Percentiles rank a stretch among this genome's conserved stretches.
phyloP scores from a whole-genome alignment of 305 asterid genomes.

The Coffea humblotiana region DNA sequence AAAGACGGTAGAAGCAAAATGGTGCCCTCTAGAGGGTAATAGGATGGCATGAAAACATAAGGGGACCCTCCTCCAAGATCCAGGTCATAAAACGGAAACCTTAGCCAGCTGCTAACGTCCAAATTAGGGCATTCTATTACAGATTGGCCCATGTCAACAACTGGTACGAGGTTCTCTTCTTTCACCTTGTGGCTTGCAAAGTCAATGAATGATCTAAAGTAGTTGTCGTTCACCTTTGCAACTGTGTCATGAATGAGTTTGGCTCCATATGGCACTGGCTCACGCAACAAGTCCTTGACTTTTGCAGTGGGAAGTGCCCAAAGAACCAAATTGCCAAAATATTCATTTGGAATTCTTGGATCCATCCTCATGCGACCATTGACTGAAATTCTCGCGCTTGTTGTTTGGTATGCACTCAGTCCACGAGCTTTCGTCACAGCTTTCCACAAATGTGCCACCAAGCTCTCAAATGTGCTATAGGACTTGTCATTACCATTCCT shows the following conservation, averaged over 20 bases:
- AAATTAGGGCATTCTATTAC: conserved; percentile 64
- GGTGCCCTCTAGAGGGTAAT: conserved; percentile 66
- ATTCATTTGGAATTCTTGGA: conserved; percentile 57
- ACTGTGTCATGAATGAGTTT: conserved; percentile 73
- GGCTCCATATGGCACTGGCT: conserved; percentile 52
- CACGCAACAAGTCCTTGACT: conserved; percentile 43
- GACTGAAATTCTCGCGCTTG: conserved; percentile 57
- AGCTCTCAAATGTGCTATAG: conserved; percentile 70
- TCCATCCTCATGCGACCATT: conserved; percentile 67
- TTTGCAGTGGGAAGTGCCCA: conserved; percentile 70
- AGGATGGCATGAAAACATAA: conserved; percentile 69
- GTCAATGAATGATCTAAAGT: conserved; percentile 75
- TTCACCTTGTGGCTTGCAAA: conserved; percentile 49
- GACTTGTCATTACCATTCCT: conserved; percentile 38
- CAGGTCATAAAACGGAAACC: conserved; percentile 77
- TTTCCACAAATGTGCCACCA: conserved; percentile 80
- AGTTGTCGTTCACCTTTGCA: conserved; percentile 44
- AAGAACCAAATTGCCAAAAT: conserved; percentile 77
- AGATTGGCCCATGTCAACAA: conserved; percentile 49
- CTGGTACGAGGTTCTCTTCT: conserved; percentile 52
- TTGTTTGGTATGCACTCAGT: conserved; percentile 47
- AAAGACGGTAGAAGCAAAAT: conserved; percentile 70
- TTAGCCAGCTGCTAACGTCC: conserved; percentile 89
- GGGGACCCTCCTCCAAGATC: conserved; percentile 87
- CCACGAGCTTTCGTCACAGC: conserved; percentile 66